Base-by-base conservation (phyloP, 108 stramenopile species). In the Skeletonema costatum region DNA sequence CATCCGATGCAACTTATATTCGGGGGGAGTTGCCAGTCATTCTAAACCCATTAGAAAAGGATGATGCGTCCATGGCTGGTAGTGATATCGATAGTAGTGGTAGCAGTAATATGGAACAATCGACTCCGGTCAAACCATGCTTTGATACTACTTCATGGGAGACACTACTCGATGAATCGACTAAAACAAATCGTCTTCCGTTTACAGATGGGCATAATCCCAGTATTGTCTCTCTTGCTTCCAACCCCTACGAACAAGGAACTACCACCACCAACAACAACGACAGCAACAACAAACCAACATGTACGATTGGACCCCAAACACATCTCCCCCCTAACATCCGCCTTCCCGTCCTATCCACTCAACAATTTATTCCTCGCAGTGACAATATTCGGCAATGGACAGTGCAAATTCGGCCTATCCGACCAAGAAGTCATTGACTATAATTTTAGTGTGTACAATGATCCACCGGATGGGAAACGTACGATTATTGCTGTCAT, bases 171-270 rank as follows among this genome's bases (percentile, higher is more conserved):
- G 66, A 71, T 17, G 33, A 56, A 25, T 46, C 44, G 4, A 35
- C 50, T 14, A 70, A 48, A 2, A 66, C 42, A 2, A 32, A 70
- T 50, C 32, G 66, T 11, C 63, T 82, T 31, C 92, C 94, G 14
- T 96, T 96, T 75, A 90, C 90, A 21, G 94, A 96, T 82, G 94
- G 94, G 1, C 91, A 91, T 61, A 96, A 96, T 86, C 94, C 94
- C 2, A 85, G 83, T 64, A 65, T 96, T 16, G 33, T 96, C 16
- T 84, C 83, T 9, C 33, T 96, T 12, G 35, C 78, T 31, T 67
- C 83, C 56, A 62, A 77, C 35, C 73, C 64, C 36, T 64, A 80
- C 31, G 8, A 0, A 33, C 5, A 12, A 33, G 7, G 62, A 6
- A 25, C 1, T 4, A 19, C 9, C 60, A n/a, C 0, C 32, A 42